phyloP scores from a whole-genome alignment of 2,329 filamentous ascomycete genomes.

The Corniculantispora saksenae region DNA sequence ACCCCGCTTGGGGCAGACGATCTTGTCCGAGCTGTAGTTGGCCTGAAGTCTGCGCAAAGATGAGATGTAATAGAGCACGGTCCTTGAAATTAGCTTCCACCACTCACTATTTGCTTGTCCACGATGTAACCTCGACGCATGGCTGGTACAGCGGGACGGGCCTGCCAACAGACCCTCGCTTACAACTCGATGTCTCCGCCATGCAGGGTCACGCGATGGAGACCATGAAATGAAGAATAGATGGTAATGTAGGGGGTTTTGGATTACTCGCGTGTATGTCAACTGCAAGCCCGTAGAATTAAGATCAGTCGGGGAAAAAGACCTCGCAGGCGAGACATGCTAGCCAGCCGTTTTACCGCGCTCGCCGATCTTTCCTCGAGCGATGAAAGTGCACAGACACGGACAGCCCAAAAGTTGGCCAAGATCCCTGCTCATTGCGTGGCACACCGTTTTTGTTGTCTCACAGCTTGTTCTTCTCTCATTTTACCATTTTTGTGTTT shows the following conservation, averaged over 20 bases:
- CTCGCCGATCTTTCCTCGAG: not conserved
- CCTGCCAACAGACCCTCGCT: not conserved
- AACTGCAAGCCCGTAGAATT: too few species aligned
- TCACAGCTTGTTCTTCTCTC: conserved; percentile 8
- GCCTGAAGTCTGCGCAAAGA: not conserved
- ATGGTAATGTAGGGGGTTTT: not conserved
- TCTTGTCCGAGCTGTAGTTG: conserved; percentile 1
- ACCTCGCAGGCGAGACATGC: not conserved
- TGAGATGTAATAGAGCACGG: conserved; percentile 9
- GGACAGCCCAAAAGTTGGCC: not conserved
- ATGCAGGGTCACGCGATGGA: not conserved
- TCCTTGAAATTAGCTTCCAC: not conserved
- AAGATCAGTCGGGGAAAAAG: too few species aligned
- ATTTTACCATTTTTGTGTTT: not conserved
- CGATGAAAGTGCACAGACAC: conserved; percentile 8
- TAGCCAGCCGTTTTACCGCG: conserved; percentile 6
- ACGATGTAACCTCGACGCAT: not conserved
- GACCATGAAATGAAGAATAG: not conserved
- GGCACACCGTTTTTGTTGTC: conserved; percentile 13
- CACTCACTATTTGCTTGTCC: not conserved
- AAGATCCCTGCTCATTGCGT: not conserved
- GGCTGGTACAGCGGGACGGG: not conserved
- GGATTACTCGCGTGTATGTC: too few species aligned
- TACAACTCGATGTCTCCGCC: not conserved
- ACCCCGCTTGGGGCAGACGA: conserved; percentile 6